Conservation (phyloP, 148 eudicot species). For the Simmondsia chinensis region DNA sequence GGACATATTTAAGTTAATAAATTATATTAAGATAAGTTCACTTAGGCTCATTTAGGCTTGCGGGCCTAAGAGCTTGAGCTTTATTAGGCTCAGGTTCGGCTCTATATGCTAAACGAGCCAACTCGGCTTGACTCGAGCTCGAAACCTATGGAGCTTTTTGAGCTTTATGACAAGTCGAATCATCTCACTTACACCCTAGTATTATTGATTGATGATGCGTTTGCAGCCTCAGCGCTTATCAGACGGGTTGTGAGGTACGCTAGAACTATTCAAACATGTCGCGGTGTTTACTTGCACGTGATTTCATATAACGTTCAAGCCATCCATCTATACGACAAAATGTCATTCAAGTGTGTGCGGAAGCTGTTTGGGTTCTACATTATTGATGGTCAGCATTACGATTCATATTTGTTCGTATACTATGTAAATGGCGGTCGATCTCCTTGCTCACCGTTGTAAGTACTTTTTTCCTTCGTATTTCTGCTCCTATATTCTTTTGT, state of each 20-base stretch:
- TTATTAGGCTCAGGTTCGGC: too few species aligned
- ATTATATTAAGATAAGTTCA: too few species aligned
- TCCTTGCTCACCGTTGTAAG: constrained; percentile 96
- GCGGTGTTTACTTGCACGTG: constrained; percentile 87
- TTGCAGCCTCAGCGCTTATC: constrained; percentile 77
- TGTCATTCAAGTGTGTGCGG: constrained; percentile 80
- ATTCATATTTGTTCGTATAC: constrained; percentile 82
- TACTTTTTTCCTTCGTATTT: constrained; percentile 5
- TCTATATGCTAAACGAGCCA: too few species aligned
- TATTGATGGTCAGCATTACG: constrained; percentile 74
- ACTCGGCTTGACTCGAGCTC: too few species aligned
- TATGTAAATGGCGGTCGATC: constrained; percentile 89
- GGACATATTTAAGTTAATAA: too few species aligned
- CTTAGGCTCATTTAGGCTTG: too few species aligned
- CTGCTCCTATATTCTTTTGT: background rate
- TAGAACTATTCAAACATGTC: constrained; percentile 56
- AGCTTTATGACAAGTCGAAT: too few species aligned
- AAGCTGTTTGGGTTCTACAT: constrained; percentile 67
- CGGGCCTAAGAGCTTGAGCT: too few species aligned
- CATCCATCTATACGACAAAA: constrained; percentile 75
- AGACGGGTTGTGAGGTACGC: constrained; percentile 77
- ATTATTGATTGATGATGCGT: too few species aligned
- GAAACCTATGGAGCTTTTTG: too few species aligned
- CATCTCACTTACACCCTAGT: too few species aligned
- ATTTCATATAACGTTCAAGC: constrained; percentile 86